Evolutionary conservation across 257 asterid genomes (phyloP), one percentile per base, ranked within the genome.

Genomic region (Ligustrum vulgare): DNA sequence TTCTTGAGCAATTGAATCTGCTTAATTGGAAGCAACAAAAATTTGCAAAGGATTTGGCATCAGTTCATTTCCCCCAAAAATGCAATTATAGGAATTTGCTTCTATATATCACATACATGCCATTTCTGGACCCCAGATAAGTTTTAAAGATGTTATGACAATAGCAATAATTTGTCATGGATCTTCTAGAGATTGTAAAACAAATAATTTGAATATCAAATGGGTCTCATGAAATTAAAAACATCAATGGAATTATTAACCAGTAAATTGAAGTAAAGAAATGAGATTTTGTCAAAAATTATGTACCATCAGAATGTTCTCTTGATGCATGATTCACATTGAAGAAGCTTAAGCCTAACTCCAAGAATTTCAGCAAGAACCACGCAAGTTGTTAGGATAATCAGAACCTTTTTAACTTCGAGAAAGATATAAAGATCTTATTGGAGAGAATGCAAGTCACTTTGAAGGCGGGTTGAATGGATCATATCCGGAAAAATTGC

Each of bases 1-100:
- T 70, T 85, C 87, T 60, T 67, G 85, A 68, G 82, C 60, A 72
- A 76, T 65, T 72, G 79, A 81, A 64, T 31, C 91, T 86, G 87
- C 73, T 45, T 56, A 77, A 70, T 72, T 32, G 37, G 69, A 75
- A 72, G 47, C 60, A 70, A 70, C 25, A 79, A 69, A 69, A 69
- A 47, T 74, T 74, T 41, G 72, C 64, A 64, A 33, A 51, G 74
- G 80, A 65, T 64, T 68, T 18, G 13, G 51, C 45, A 51, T 63
- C 43, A n/a, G 35, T 10, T 8, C 16, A 58, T 16, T 58, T 58
- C 23, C 31, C n/a, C 15, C 35, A 51, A 34, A 43, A 71, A 74
- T 37, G 65, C 32, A 37, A 47, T 6, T 22, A 15, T 25, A 63
- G 73, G 32, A 43, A 18, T 32, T 69, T n/a, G 35, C 58, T 75